These are phyloP conservation scores for Blepharisma stoltei DNA, from an alignment of 73 alveolate genomes.

Conservation along the genomic window DNA sequence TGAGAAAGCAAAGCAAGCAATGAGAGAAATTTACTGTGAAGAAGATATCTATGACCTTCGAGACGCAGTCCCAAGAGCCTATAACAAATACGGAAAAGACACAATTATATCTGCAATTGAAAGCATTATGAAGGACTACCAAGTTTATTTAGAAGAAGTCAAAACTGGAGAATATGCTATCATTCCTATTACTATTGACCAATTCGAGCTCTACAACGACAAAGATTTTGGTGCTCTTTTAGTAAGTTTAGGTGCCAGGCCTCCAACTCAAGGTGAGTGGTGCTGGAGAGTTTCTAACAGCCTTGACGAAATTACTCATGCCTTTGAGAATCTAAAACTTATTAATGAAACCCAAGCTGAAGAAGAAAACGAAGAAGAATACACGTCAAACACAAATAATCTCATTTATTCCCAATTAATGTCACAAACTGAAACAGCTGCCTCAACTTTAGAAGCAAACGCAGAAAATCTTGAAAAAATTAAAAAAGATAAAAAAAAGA, in stretches of 20 bases:
- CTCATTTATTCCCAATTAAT: too few relatives aligned
- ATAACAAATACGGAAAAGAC: conserved; percentile 11
- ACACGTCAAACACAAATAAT: background rate
- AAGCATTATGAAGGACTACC: conserved; percentile 11
- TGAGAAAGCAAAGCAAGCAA: conserved; percentile 38
- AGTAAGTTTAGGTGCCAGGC: conserved; percentile 25
- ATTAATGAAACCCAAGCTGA: background rate
- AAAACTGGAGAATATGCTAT: conserved; percentile 29
- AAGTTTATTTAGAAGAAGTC: conserved; percentile 15
- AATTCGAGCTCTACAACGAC: conserved; percentile 36
- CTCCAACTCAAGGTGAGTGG: conserved; percentile 28
- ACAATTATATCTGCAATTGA: background rate
- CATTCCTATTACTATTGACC: conserved; percentile 31
- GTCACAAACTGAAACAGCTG: too few relatives aligned
- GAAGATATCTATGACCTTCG: conserved; percentile 11
- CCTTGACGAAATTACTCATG: background rate
- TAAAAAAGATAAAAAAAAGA: too few relatives aligned
- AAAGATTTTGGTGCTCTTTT: conserved; percentile 30
- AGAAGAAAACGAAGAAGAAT: conserved; percentile 35
- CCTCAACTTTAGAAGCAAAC: too few relatives aligned
- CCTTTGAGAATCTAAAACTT: background rate
- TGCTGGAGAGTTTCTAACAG: conserved; percentile 20
- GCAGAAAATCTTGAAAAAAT: too few relatives aligned
- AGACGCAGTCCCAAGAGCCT: conserved; percentile 26
- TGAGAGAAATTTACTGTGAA: conserved; percentile 12